A percentile compares a stretch with the other conserved stretches of the same genome.
phyloP scores from a whole-genome alignment of 2,329 filamentous ascomycete genomes.

The Chrysoporthe austroafricana region DNA sequence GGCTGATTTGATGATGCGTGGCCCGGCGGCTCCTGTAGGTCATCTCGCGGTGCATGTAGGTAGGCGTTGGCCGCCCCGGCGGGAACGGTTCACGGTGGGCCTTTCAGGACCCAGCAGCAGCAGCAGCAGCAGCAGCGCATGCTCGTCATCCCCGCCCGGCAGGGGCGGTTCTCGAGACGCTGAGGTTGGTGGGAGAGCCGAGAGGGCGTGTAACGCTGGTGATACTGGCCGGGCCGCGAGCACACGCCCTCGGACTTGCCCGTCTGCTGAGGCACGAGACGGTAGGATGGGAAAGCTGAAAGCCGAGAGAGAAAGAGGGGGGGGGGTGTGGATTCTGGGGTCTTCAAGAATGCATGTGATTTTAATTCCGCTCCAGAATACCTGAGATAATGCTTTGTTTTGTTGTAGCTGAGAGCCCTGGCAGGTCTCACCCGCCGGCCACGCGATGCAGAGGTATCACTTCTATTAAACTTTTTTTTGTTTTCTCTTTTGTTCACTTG shows the following conservation, averaged over 20 bases:
- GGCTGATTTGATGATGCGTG: too few species aligned
- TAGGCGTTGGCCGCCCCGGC: constrained; percentile 3
- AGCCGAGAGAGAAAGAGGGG: too few species aligned
- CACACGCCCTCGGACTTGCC: neutral
- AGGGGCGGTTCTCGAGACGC: neutral
- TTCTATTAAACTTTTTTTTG: constrained; percentile 5
- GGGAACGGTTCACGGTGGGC: neutral
- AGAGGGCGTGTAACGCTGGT: neutral
- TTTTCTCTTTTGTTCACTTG: neutral
- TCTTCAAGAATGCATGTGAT: neutral
- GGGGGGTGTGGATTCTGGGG: neutral
- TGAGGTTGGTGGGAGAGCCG: neutral
- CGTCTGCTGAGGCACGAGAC: too few species aligned
- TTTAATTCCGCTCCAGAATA: too few species aligned
- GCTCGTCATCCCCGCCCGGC: neutral
- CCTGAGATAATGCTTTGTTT: neutral
- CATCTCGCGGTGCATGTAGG: neutral
- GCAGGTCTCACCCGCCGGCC: neutral
- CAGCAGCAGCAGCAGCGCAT: too few species aligned
- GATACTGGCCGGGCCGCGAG: neutral
- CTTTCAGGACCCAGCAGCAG: too few species aligned
- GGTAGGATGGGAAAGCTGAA: too few species aligned
- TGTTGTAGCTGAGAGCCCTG: neutral
- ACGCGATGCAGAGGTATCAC: constrained; percentile 13
- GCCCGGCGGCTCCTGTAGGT: neutral